Percentiles rank a stretch among this genome's conserved stretches.
These are phyloP conservation scores for Termitomyces sp. DNA, from an alignment of 768 basidiomycete species.

Conservation along the genomic window DNA sequence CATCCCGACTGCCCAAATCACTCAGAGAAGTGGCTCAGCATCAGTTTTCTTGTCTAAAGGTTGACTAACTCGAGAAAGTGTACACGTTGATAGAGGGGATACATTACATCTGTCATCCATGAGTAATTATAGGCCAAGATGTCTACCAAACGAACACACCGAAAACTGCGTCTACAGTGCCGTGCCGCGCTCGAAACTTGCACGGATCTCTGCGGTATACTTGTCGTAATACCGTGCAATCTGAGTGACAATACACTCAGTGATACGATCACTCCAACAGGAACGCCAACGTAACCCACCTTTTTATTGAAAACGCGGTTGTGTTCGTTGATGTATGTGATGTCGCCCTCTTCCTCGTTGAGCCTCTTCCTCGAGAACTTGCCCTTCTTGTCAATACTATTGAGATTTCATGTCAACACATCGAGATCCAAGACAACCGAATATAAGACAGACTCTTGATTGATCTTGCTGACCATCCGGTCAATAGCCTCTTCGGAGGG, in stretches of 20 bases:
- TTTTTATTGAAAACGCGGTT: conserved; percentile 99
- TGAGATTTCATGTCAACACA: conserved; percentile 5
- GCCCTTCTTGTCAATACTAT: conserved; percentile 82
- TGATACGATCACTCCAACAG: neutral
- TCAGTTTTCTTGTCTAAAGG: neutral
- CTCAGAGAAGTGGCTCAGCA: neutral
- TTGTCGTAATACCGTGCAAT: conserved; percentile 96
- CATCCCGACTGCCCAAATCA: neutral
- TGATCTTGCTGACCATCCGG: conserved; percentile 85
- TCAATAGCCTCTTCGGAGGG: conserved; percentile 96
- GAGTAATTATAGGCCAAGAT: neutral
- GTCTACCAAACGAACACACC: neutral
- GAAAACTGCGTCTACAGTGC: conserved; percentile 52
- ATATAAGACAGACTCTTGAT: conserved; percentile 70
- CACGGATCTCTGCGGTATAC: conserved; percentile 93
- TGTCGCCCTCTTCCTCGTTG: conserved; percentile 93
- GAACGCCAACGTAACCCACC: conserved; percentile 32
- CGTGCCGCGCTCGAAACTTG: conserved; percentile 97
- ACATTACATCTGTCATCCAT: neutral
- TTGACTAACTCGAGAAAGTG: neutral
- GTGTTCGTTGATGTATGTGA: conserved; percentile 99
- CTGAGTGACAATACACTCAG: conserved; percentile 28
- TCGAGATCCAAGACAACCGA: neutral
- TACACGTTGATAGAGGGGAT: conserved; percentile 1
- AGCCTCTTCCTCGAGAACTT: conserved; percentile 85